Evolutionary conservation across 495 filamentous ascomycete species (phyloP).

Genomic region (Emericellopsis terricola): DNA sequence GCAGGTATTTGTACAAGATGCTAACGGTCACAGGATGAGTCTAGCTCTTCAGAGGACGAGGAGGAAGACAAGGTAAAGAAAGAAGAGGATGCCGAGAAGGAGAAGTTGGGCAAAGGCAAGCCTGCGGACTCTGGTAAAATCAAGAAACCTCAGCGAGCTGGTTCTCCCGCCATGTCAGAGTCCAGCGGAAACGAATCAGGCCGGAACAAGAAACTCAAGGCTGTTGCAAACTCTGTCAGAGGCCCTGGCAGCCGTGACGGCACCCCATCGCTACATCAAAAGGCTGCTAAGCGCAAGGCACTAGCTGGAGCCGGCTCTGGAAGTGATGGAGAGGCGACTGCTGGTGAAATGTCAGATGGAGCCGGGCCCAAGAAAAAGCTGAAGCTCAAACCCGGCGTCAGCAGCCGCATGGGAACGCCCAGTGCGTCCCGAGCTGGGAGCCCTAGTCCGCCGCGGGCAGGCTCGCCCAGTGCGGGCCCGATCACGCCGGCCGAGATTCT

Average conservation of each 20-base stretch:
- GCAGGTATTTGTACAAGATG: no score
- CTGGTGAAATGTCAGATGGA: slow-evolving; percentile 59
- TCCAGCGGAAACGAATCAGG: slow-evolving; percentile 78
- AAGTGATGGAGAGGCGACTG: slow-evolving; percentile 66
- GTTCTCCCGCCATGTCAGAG: slow-evolving; percentile 73
- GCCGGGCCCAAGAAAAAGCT: slow-evolving; percentile 47
- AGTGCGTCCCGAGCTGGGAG: slow-evolving; percentile 34
- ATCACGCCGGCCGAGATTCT: slow-evolving; percentile 46
- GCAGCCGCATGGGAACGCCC: slow-evolving; percentile 22
- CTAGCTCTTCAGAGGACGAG: no score
- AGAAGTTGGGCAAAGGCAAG: slow-evolving; percentile 36
- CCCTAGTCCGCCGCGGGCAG: slow-evolving; percentile 17
- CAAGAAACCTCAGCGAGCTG: slow-evolving; percentile 61
- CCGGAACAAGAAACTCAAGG: slow-evolving; percentile 76
- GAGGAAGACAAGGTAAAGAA: slow-evolving; percentile 31
- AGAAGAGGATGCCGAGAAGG: slow-evolving; percentile 51
- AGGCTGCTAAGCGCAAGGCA: slow-evolving; percentile 38
- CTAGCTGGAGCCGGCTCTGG: slow-evolving; percentile 39
- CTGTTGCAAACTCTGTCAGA: slow-evolving; percentile 24
- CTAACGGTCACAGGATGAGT: no score
- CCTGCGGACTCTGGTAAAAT: slow-evolving; percentile 36
- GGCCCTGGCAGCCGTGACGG: slow-evolving; percentile 26
- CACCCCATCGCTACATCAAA: slow-evolving; percentile 18
- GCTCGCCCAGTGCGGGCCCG: slow-evolving; percentile 24
- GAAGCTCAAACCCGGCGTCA: slow-evolving; percentile 34